Evolutionary conservation across 768 basidiomycete genomes (phyloP).

Genomic region (Myochromella boudieri): DNA sequence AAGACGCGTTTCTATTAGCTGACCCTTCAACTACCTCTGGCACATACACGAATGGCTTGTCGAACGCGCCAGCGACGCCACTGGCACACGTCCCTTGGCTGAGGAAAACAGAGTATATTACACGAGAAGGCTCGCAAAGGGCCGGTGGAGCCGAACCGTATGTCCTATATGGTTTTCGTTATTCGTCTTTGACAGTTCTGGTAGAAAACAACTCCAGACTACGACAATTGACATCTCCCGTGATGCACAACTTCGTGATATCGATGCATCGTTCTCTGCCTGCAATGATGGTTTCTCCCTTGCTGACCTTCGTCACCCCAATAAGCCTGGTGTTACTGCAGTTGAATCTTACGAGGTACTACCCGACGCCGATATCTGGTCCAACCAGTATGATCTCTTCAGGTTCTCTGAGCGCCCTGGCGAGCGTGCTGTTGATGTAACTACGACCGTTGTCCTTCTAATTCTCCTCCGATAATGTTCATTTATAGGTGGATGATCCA

Average conservation of each 20-base stretch:
- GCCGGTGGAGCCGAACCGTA: slow-evolving; percentile 55
- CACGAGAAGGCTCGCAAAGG: slow-evolving; percentile 50
- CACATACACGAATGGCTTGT: slow-evolving; percentile 42
- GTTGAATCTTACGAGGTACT: slow-evolving; percentile 81
- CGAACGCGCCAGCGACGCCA: slow-evolving; percentile 44
- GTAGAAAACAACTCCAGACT: slow-evolving; percentile 47
- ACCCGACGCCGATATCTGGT: slow-evolving; percentile 85
- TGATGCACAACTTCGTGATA: slow-evolving; percentile 71
- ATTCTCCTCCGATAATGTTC: background rate
- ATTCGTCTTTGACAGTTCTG: background rate
- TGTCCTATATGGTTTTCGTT: slow-evolving; percentile 16
- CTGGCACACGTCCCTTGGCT: slow-evolving; percentile 83
- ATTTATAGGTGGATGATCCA: slow-evolving; percentile 65
- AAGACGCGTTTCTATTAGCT: slow-evolving; percentile 72
- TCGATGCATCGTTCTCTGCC: slow-evolving; percentile 74
- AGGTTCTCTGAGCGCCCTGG: slow-evolving; percentile 84
- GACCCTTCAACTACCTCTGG: slow-evolving; percentile 55
- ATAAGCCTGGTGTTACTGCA: slow-evolving; percentile 71
- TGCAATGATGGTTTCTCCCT: slow-evolving; percentile 64
- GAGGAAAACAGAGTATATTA: slow-evolving; percentile 89
- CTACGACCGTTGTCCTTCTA: slow-evolving; percentile 21
- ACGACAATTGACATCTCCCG: slow-evolving; percentile 70
- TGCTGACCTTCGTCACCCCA: slow-evolving; percentile 67
- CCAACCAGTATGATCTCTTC: slow-evolving; percentile 87
- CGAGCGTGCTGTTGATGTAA: slow-evolving; percentile 68